phyloP scores from a whole-genome alignment of 768 basidiomycete genomes.

The Asterophora lycoperdoides region DNA sequence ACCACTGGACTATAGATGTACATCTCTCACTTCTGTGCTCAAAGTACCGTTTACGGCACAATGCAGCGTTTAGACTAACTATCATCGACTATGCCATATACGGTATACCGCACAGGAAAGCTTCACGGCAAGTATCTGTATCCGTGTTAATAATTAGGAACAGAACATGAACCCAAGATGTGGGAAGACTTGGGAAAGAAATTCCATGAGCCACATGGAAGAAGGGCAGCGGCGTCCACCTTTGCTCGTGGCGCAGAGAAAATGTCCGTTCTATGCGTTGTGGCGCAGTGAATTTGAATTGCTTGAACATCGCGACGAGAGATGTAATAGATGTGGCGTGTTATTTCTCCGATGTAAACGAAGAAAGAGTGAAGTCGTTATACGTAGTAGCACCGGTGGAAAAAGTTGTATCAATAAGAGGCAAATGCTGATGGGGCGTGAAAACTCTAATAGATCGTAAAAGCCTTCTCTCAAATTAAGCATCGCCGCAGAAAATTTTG shows the following conservation, averaged over 20 bases:
- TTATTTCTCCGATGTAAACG: no score
- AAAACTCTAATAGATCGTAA: not conserved
- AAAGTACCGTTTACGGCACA: not conserved
- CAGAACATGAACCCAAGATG: conserved; percentile 63
- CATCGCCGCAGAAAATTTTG: no score
- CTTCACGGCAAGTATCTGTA: conserved; percentile 42
- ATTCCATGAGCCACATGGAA: conserved; percentile 54
- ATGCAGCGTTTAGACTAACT: conserved; percentile 53
- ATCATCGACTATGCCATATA: conserved; percentile 63
- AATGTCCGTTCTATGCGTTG: not conserved
- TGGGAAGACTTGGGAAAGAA: conserved; percentile 58
- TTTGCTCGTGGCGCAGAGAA: conserved; percentile 13
- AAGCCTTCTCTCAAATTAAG: no score
- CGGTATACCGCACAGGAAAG: conserved; percentile 53
- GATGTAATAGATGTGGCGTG: no score
- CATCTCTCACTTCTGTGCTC: not conserved
- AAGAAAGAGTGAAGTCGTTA: no score
- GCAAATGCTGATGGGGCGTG: not conserved
- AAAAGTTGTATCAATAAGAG: no score
- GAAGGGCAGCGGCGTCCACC: conserved; percentile 38
- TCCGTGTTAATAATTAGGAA: not conserved
- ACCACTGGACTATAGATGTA: no score
- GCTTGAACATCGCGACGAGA: no score
- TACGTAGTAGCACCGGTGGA: no score
- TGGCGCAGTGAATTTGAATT: no score